These are phyloP conservation scores for Fusarium globosum DNA, from an alignment of 2,329 filamentous ascomycete genomes.

Conservation along the genomic window DNA sequence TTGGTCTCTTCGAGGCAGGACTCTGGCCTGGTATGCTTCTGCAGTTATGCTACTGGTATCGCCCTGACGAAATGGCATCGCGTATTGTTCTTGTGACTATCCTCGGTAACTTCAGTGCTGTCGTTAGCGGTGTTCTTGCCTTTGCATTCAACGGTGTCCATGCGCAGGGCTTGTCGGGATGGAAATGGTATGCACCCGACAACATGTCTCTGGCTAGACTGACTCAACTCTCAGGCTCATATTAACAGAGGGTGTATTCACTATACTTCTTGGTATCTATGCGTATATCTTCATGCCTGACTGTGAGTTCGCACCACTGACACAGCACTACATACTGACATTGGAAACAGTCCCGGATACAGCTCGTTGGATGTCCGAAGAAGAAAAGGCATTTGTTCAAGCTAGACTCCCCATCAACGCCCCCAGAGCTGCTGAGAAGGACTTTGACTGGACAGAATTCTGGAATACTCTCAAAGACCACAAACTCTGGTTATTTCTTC, in stretches of 20 bases:
- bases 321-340: neutral
- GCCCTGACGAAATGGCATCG: neutral
- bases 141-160: neutral
- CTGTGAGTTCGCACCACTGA: neutral
- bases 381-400: neutral
- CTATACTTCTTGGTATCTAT: neutral
- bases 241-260: neutral
- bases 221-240: neutral
- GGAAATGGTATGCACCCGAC: neutral
- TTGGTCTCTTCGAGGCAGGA: neutral
- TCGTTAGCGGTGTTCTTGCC: neutral
- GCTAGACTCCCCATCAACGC: neutral
- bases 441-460: neutral
- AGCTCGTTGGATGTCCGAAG: neutral
- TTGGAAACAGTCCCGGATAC: neutral
- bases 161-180: neutral
- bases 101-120: neutral
- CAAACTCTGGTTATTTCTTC: neutral
- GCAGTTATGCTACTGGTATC: neutral
- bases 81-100: neutral
- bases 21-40: neutral
- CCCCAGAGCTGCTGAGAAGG: neutral
- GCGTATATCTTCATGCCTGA: neutral
- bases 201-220: fast-evolving
- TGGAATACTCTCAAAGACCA: neutral